Evolutionary conservation across 2,329 filamentous ascomycete species (phyloP).

Genomic region (Teratosphaeria epicoccoides): DNA sequence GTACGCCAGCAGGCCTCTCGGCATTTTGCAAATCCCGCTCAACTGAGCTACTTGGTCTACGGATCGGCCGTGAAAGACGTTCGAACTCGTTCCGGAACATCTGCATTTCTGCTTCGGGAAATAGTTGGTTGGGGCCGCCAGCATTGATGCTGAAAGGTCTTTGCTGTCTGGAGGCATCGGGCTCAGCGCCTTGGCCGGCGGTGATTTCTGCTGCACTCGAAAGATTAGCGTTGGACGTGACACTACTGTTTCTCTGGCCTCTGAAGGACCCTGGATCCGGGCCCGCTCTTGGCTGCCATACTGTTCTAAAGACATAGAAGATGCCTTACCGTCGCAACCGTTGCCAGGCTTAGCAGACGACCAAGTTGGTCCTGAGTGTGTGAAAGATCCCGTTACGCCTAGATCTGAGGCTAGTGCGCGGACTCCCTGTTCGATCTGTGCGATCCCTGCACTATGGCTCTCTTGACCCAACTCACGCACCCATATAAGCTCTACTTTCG

Average conservation of each 20-base stretch:
- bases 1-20: not conserved
- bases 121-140: too few relatives aligned
- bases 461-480: not conserved
- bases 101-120: not conserved
- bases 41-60: not conserved
- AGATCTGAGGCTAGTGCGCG: too few relatives aligned
- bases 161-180: not conserved
- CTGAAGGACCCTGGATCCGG: not conserved
- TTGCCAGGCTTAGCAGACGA: not conserved
- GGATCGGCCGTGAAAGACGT: not conserved
- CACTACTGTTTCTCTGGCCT: not conserved
- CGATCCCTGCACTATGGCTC: not conserved
- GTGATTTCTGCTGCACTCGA: not conserved
- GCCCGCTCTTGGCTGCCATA: not conserved
- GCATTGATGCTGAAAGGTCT: not conserved
- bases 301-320: not conserved
- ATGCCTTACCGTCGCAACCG: not conserved
- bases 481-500: not conserved
- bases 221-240: not conserved
- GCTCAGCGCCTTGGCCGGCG: not conserved
- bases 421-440: too few relatives aligned
- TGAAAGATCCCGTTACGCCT: too few relatives aligned
- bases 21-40: not conserved
- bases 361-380: not conserved
- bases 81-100: not conserved